A percentile compares a stretch with the other conserved stretches of the same genome.
Evolutionary conservation across 371 early-diverging fungal genomes (phyloP).

Genomic region (Apophysomyces sp.): DNA sequence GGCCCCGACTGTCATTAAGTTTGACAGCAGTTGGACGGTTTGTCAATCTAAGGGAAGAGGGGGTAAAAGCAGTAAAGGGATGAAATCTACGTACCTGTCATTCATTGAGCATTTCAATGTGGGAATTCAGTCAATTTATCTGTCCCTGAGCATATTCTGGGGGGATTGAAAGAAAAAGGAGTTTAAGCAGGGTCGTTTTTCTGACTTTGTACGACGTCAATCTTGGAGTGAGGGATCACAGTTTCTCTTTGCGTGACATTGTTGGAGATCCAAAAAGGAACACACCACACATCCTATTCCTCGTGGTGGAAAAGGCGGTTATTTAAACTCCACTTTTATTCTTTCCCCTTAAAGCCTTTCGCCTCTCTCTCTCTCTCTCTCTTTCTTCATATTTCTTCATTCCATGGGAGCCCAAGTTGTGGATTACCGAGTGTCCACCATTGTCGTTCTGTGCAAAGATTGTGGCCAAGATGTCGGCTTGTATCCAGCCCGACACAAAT

Average conservation of each 20-base stretch:
- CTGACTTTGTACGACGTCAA: not conserved
- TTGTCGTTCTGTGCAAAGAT: slow-evolving; percentile 66
- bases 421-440: slow-evolving; percentile 66
- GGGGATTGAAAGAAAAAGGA: too few relatives aligned
- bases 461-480: slow-evolving; percentile 70
- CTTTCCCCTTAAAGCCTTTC: not conserved
- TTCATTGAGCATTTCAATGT: too few relatives aligned
- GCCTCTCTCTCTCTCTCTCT: slow-evolving; percentile 8
- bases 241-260: not conserved
- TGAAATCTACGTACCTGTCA: too few relatives aligned
- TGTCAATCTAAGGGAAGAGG: too few relatives aligned
- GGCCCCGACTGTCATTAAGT: too few relatives aligned
- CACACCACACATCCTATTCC: not conserved
- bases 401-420: slow-evolving; percentile 47
- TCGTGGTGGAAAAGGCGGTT: not conserved
- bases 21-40: too few relatives aligned
- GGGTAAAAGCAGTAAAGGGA: too few relatives aligned
- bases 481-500: slow-evolving; percentile 69
- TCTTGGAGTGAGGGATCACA: not conserved
- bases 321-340: not conserved
- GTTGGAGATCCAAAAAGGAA: not conserved
- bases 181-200: too few relatives aligned
- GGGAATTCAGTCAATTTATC: too few relatives aligned
- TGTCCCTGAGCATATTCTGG: too few relatives aligned
- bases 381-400: slow-evolving; percentile 2